Percentiles rank a stretch among this genome's conserved stretches.
Evolutionary conservation across 2,329 filamentous ascomycete species (phyloP).

Genomic region (Paracoccidioides brasiliensis): DNA sequence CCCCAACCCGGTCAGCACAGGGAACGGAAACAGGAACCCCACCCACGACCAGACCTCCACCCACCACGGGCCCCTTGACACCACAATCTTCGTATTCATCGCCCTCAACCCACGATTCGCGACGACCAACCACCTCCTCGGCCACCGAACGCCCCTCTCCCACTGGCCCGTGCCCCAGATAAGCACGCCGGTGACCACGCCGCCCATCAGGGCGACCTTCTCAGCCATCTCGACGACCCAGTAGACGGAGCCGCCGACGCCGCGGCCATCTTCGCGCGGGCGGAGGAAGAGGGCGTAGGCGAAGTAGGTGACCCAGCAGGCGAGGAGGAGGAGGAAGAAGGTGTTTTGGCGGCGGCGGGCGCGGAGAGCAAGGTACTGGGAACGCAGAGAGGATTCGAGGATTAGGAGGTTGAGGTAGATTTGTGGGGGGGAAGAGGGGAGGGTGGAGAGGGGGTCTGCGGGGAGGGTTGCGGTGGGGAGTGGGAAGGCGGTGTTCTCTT

Average conservation of each 20-base stretch:
- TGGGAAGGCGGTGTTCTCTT: background rate
- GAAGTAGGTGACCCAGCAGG: slow-evolving; percentile 71
- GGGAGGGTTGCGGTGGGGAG: slow-evolving; percentile 15
- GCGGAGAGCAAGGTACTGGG: slow-evolving; percentile 83
- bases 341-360: slow-evolving; percentile 82
- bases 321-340: slow-evolving; percentile 73
- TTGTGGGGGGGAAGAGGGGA: slow-evolving; percentile 84
- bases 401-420: slow-evolving; percentile 98
- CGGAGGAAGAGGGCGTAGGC: slow-evolving; percentile 83
- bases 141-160: slow-evolving; percentile 91
- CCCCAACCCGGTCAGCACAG: slow-evolving; percentile 46
- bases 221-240: slow-evolving; percentile 87
- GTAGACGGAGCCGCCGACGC: slow-evolving; percentile 86
- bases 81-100: slow-evolving; percentile 93
- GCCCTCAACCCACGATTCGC: slow-evolving; percentile 79
- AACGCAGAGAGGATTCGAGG: slow-evolving; percentile 82
- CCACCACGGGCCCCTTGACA: slow-evolving; percentile 73
- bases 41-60: slow-evolving; percentile 60
- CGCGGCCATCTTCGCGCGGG: slow-evolving; percentile 87
- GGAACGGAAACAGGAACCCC: slow-evolving; percentile 66
- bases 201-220: slow-evolving; percentile 83
- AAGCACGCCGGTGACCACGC: slow-evolving; percentile 70
- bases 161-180: slow-evolving; percentile 95
- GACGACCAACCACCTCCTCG: slow-evolving; percentile 74
- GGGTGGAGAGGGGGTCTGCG: slow-evolving; percentile 60